phyloP scores from a whole-genome alignment of 2,329 filamentous ascomycete species.

The Fonsecaea nubica region DNA sequence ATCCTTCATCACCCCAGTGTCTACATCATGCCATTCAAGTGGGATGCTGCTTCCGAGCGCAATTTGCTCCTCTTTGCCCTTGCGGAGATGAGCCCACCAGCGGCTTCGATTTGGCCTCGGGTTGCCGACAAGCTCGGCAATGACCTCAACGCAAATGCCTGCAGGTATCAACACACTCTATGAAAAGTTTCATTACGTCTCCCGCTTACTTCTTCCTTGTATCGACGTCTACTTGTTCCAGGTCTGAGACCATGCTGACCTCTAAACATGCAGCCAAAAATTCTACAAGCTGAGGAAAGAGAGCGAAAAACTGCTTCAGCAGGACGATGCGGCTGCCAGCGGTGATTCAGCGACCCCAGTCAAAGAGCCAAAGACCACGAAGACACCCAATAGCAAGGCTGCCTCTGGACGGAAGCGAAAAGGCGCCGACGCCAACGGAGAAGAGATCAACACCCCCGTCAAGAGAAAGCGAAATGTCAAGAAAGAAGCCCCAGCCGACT shows the following conservation, averaged over 20 bases:
- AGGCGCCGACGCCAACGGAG: conserved; percentile 6
- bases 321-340: conserved; percentile 9
- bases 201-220: background rate
- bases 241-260: conserved; percentile 22
- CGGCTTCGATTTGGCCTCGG: conserved; percentile 34
- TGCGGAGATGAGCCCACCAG: conserved; percentile 24
- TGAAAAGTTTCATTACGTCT: background rate
- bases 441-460: conserved; percentile 12
- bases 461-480: conserved; percentile 21
- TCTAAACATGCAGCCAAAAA: conserved; percentile 34
- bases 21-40: conserved; percentile 38
- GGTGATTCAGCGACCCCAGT: background rate
- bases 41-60: conserved; percentile 33
- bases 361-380: conserved; percentile 15
- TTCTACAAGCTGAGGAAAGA: conserved; percentile 41
- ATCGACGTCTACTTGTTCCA: background rate
- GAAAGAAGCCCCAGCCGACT: background rate
- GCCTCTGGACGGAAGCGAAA: conserved; percentile 29
- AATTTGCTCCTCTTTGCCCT: conserved; percentile 34
- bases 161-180: conserved; percentile 29
- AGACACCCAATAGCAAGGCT: conserved; percentile 14
- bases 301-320: conserved; percentile 32
- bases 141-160: conserved; percentile 35
- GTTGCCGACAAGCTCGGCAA: conserved; percentile 37
- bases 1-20: conserved; percentile 1